Conservation (phyloP, 345 rosid genomes). For the Syzygium aromaticum region DNA sequence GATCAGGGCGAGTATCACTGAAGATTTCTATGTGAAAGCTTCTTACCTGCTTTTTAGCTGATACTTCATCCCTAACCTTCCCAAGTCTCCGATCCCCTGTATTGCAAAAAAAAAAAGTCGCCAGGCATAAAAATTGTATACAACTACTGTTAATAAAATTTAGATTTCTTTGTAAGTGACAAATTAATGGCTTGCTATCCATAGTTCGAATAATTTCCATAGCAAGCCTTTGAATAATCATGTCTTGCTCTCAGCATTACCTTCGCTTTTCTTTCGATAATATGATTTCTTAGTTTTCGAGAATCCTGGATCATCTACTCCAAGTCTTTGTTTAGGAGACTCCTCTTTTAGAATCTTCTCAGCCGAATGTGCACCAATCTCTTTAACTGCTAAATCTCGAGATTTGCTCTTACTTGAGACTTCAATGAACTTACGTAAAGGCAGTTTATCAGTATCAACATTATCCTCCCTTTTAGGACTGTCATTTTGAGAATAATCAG, state of each 20-base stretch:
- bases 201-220: not conserved
- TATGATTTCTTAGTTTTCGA: conserved; percentile 24
- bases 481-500: conserved; percentile 34
- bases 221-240: not conserved
- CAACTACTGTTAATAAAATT: not conserved
- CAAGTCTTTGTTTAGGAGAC: conserved; percentile 13
- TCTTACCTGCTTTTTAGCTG: conserved; percentile 17
- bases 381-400: conserved; percentile 1
- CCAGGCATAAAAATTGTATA: not conserved
- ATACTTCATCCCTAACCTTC: conserved; percentile 11
- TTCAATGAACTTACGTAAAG: conserved; percentile 13
- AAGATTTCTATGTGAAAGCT: not conserved
- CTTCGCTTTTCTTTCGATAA: conserved; percentile 14
- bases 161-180: not conserved
- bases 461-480: conserved; percentile 23
- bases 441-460: conserved; percentile 10
- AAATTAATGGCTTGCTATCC: not conserved
- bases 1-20: not conserved
- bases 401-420: conserved; percentile 8
- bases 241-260: not conserved
- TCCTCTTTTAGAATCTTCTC: conserved; percentile 16
- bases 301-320: conserved; percentile 10
- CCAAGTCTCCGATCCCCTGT: conserved; percentile 27
- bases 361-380: conserved; percentile 6
- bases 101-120: conserved; percentile 4